These are phyloP conservation scores for Phytopythium oedochilum DNA, from an alignment of 352 stramenopile genomes.

Conservation along the genomic window DNA sequence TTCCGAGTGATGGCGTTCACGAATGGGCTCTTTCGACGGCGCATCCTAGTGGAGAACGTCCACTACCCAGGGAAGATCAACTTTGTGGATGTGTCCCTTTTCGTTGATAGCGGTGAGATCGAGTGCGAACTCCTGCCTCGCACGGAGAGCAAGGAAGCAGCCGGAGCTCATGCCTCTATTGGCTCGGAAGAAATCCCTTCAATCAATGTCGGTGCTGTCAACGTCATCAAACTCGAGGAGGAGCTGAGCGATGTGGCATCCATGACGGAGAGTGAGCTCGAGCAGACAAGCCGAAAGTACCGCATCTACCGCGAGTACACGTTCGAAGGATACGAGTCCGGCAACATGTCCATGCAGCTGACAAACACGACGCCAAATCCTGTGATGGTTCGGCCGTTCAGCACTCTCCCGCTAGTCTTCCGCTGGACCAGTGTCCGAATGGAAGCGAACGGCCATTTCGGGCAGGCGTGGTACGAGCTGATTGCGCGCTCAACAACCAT, in stretches of 20 bases:
- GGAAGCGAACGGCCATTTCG: not conserved
- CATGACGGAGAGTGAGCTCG: constrained; percentile 20
- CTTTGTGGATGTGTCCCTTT: constrained; percentile 72
- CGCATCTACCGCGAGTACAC: constrained; percentile 47
- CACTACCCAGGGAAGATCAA: constrained; percentile 79
- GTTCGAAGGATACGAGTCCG: constrained; percentile 12
- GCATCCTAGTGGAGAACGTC: constrained; percentile 82
- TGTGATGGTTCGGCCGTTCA: constrained; percentile 64
- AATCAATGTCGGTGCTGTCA: constrained; percentile 58
- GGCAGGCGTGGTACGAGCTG: constrained; percentile 8
- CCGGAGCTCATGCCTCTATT: not conserved
- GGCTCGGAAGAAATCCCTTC: constrained; percentile 1
- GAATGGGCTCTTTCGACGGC: constrained; percentile 72
- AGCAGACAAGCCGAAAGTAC: constrained; percentile 42
- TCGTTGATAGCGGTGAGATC: constrained; percentile 73
- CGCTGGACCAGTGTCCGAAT: constrained; percentile 27
- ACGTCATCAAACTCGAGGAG: constrained; percentile 70
- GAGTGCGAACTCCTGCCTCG: constrained; percentile 26
- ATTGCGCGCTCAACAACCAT: constrained; percentile 24
- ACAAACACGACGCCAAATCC: constrained; percentile 51
- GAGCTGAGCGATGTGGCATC: constrained; percentile 36
- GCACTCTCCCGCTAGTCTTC: constrained; percentile 63
- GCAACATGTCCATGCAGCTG: constrained; percentile 13
- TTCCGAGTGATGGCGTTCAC: constrained; percentile 66
- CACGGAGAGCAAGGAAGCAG: not conserved